Evolutionary conservation across 192 early-diverging fungal genomes (phyloP), one percentile per base, ranked within the genome.

Genomic region (Umbelopsis ramanniana): DNA sequence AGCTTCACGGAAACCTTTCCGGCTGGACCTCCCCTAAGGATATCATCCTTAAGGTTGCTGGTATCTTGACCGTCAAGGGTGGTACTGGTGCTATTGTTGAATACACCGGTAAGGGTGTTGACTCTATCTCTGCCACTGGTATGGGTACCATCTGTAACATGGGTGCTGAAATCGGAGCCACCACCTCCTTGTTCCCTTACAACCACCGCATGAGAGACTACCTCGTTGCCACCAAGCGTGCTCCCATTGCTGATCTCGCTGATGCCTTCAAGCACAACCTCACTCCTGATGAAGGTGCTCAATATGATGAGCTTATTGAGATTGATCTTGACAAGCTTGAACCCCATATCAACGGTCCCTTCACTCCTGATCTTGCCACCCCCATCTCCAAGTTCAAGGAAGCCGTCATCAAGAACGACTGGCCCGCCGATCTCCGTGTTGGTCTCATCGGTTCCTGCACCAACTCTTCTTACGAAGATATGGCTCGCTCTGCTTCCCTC

Each of bases 111-210:
- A 86, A 92, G 6, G 97, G 97, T 84, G 93, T 95, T 55, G 93
- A 97, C 69, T 90, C 93, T 47, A 85, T 98, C 76, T 95, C 93
- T 57, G 96, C 95, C 82, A 98, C 97, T 69, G 97, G 95, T 75
- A 97, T 98, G 97, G 97, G 93, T 70, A 98, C 97, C 63, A 94
- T 98, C 77, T 98, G 97, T 86, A 98, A 98, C 88, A 97, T 98
- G 97, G 97, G 97, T 79, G 97, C 97, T 50, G 97, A 98, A 84
- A 93, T 98, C 71, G 97, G 97, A 74, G 97, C 97, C 38, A 98
- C 97, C 53, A 97, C 97, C 57, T 98, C 97, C 19, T 76, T 97
- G 47, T 98, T 98, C 88, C 97, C 97, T 26, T 96, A 91, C 88
- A 96, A 95, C 78, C 78, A 84, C 52, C 92, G 93, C 82, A 99